Evolutionary conservation across 148 eudicot species (phyloP), one percentile per base, ranked within the genome.

Genomic region (Mesembryanthemum crystallinum): DNA sequence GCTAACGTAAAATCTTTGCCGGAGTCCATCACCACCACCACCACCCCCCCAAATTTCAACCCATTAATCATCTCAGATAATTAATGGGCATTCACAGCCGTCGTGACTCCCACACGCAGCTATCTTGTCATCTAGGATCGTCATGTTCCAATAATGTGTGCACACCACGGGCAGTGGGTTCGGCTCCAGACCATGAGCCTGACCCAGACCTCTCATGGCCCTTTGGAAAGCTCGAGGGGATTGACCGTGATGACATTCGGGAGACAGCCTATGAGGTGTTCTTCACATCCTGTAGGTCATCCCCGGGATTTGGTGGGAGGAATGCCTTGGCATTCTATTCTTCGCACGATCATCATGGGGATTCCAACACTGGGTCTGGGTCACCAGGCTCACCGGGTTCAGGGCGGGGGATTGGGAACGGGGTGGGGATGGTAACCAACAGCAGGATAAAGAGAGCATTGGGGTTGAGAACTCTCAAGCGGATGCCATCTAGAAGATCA

Each of bases 221-320:
- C 0, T 90, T 90, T 57, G 86, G 88, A 29, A 72, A 77, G 39
- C 82, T 90, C 29, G 85, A 87, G 1, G 90, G 86, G 63, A 76
- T 92, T 33, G 92, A 89, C 78, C 73, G 75, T 0, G 92, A 88
- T 39, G 94, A 89, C 77, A 82, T 89, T 27, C 77, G 96, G 2
- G 92, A 89, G 71, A 86, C 97, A 8, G 94, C 98, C 20, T 95
- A 92, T 64, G 98, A 95, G 83, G 84, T 95, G 29, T 95, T 95
- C 82, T 95, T 95, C 86, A 88, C 96, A 76, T 82, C 97, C 0
- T 95, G 98, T 66, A 78, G 98, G 61, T 90, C 98, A 11, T 90
- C 92, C 17, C 97, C 97, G 0, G 98, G 98, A 0, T 95, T 95
- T 42, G 98, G 97, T 3, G 93, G 95, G 4, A 78, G 91, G 63